Percentiles rank a stretch among this genome's conserved stretches.
phyloP scores from a whole-genome alignment of 228 moss, liverwort and hornwort genomes.

The Sphagnum fallax region DNA sequence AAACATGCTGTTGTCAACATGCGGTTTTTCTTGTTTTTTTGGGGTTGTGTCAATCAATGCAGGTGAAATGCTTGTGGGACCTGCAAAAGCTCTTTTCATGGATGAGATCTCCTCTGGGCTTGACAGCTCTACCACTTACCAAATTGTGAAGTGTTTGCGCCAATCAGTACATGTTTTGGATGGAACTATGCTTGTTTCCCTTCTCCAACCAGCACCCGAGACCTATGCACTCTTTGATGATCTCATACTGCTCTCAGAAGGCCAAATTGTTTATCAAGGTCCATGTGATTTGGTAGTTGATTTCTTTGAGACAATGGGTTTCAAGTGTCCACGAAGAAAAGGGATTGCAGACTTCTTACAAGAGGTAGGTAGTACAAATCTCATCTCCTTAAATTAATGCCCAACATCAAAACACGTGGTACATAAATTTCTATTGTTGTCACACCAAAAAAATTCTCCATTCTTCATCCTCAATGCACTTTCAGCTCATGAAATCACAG shows the following conservation, averaged over 20 bases:
- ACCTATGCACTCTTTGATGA: conserved; percentile 91
- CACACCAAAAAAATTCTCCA: no score
- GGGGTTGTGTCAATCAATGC: background rate
- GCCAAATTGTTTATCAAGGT: conserved; percentile 89
- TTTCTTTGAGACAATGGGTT: conserved; percentile 73
- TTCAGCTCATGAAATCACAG: no score
- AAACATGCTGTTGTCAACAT: no score
- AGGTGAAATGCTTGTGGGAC: conserved; percentile 92
- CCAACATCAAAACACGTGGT: no score
- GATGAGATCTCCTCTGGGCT: conserved; percentile 93
- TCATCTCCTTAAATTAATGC: no score
- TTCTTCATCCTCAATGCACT: no score
- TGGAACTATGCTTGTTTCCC: conserved; percentile 84
- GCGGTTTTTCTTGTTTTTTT: no score
- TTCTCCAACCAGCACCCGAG: conserved; percentile 89
- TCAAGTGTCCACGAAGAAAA: conserved; percentile 80
- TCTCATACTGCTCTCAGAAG: conserved; percentile 78
- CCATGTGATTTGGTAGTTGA: conserved; percentile 69
- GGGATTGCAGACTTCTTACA: conserved; percentile 86
- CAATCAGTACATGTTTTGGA: conserved; percentile 92
- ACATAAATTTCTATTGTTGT: no score
- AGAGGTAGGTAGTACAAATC: conserved; percentile 36
- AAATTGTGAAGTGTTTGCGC: conserved; percentile 91
- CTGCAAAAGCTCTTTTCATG: conserved; percentile 92
- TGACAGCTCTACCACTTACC: conserved; percentile 88